phyloP scores from a whole-genome alignment of 2,329 filamentous ascomycete species.

The Coniella vitis region DNA sequence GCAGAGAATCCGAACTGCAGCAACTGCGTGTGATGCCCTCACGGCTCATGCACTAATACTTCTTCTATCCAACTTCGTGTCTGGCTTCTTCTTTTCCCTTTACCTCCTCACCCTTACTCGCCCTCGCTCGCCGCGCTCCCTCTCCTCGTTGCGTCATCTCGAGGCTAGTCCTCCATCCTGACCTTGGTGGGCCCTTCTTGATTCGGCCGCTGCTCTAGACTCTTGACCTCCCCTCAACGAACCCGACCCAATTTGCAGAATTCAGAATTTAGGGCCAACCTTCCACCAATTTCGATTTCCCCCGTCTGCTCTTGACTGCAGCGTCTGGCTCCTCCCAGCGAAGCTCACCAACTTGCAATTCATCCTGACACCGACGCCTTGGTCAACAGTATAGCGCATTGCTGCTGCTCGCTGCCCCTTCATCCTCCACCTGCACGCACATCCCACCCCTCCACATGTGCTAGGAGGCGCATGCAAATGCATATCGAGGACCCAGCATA shows the following conservation, averaged over 20 bases:
- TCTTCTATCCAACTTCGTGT: background rate
- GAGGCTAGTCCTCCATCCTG: background rate
- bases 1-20: background rate
- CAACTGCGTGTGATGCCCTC: background rate
- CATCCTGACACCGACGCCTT: background rate
- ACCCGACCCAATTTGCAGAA: background rate
- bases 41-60: background rate
- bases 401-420: background rate
- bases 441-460: background rate
- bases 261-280: background rate
- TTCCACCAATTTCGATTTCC: background rate
- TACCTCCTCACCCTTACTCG: no score
- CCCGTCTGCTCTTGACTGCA: background rate
- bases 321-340: background rate
- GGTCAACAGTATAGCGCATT: no score
- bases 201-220: background rate
- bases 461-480: background rate
- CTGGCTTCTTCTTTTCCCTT: background rate
- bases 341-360: background rate
- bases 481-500: background rate
- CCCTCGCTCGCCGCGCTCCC: no score
- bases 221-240: background rate
- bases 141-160: background rate
- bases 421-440: background rate
- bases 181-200: background rate